Evolutionary conservation across 169 alveolate genomes (phyloP).

Genomic region (Eimeria acervulina): DNA sequence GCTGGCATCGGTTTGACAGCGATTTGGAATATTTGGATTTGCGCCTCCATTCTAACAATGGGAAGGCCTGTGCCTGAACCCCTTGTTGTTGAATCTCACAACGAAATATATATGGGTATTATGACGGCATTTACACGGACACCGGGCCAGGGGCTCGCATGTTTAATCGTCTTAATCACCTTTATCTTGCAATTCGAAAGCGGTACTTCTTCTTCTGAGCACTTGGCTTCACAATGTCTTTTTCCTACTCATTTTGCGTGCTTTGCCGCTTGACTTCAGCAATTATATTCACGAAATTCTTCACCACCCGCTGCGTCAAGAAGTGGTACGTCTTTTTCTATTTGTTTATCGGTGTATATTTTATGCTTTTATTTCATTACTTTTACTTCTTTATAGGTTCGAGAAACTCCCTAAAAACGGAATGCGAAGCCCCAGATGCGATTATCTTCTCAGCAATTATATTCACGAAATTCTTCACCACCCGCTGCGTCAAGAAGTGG

Average conservation of each 20-base stretch:
- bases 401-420: slow-evolving; percentile 44
- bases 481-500: slow-evolving; percentile 57
- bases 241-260: too few species aligned
- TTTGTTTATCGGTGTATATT: not conserved
- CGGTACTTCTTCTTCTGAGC: slow-evolving; percentile 12
- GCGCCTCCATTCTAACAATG: slow-evolving; percentile 36
- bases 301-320: slow-evolving; percentile 36
- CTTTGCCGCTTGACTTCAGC: too few species aligned
- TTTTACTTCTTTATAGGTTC: not conserved
- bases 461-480: slow-evolving; percentile 40
- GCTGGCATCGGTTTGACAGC: not conserved
- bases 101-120: slow-evolving; percentile 35
- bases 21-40: slow-evolving; percentile 66
- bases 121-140: slow-evolving; percentile 26
- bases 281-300: slow-evolving; percentile 36
- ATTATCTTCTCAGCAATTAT: slow-evolving; percentile 33
- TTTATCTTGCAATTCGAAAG: slow-evolving; percentile 63
- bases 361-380: not conserved
- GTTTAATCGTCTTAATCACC: not conserved
- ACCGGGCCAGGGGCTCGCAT: slow-evolving; percentile 54
- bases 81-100: slow-evolving; percentile 1
- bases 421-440: slow-evolving; percentile 21
- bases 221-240: too few species aligned
- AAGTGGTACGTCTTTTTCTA: slow-evolving; percentile 9
- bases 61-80: slow-evolving; percentile 71